Conservation (phyloP, 306 rosid genomes). For the Gynostemma pentaphyllum region DNA sequence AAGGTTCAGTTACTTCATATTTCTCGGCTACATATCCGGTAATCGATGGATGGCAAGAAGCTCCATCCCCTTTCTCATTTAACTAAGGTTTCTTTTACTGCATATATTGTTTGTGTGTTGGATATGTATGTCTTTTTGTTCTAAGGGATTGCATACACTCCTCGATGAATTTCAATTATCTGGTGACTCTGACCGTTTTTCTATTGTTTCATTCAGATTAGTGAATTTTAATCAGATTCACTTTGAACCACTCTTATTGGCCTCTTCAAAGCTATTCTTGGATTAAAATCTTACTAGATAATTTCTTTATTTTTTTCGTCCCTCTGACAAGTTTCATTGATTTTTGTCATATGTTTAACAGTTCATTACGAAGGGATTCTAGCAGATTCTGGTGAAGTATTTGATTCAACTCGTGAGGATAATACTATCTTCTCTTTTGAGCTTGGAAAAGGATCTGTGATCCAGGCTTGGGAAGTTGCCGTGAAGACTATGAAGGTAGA, state of each 20-base stretch:
- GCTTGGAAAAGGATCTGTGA: slow-evolving; percentile 79
- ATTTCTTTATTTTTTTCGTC: background rate
- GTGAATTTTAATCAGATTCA: background rate
- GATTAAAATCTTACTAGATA: background rate
- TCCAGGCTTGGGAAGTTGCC: slow-evolving; percentile 95
- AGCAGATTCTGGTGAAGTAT: slow-evolving; percentile 73
- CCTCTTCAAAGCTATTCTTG: background rate
- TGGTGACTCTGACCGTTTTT: background rate
- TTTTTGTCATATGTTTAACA: slow-evolving; percentile 19
- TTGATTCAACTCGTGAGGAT: slow-evolving; percentile 88
- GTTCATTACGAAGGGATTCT: slow-evolving; percentile 88
- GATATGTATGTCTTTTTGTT: background rate
- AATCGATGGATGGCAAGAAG: background rate
- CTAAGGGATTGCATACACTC: background rate
- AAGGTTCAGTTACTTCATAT: background rate
- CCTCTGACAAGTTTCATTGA: background rate
- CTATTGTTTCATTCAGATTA: background rate
- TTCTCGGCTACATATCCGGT: background rate
- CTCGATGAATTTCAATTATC: background rate
- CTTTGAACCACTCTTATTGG: background rate
- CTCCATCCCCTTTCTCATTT: background rate
- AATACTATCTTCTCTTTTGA: slow-evolving; percentile 88
- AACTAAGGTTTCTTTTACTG: background rate
- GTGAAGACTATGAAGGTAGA: slow-evolving; percentile 90
- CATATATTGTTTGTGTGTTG: background rate